phyloP scores from a whole-genome alignment of 345 rosid species.

The Nephelium lappaceum region DNA sequence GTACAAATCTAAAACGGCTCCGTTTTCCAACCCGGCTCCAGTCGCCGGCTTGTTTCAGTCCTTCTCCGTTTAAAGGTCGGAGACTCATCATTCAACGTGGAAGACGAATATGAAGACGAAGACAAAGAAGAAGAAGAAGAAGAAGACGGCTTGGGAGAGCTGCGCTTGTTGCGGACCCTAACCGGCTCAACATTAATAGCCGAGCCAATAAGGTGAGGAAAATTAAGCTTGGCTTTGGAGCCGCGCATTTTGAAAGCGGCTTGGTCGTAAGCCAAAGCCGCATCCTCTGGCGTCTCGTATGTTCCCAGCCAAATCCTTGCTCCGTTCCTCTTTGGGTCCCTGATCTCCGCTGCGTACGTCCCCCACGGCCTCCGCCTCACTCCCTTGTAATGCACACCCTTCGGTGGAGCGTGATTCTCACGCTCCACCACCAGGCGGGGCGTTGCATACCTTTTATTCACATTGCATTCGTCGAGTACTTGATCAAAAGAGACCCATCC shows the following conservation, averaged over 20 bases:
- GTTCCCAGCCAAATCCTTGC: constrained; percentile 78
- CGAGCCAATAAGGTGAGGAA: constrained; percentile 21
- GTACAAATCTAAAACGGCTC: not conserved
- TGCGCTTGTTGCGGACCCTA: constrained; percentile 21
- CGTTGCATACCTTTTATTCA: not conserved
- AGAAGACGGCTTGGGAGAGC: not conserved
- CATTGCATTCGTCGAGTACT: not conserved
- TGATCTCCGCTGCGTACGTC: constrained; percentile 68
- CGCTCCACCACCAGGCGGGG: not conserved
- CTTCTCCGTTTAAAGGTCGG: not conserved
- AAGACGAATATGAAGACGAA: not conserved
- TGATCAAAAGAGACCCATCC: not conserved
- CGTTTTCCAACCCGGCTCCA: not conserved
- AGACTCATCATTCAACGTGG: not conserved
- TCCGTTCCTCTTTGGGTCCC: constrained; percentile 66
- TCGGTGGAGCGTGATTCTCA: not conserved
- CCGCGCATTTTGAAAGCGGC: constrained; percentile 27
- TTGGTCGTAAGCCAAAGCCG: constrained; percentile 23
- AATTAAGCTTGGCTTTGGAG: constrained; percentile 24
- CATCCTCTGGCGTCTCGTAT: constrained; percentile 45
- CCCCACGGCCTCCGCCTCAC: constrained; percentile 70
- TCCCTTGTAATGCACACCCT: constrained; percentile 22
- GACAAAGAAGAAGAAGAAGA: not conserved
- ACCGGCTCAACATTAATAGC: not conserved
- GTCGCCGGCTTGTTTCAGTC: not conserved